These are phyloP conservation scores for Iris pallida DNA, from an alignment of 116 monocot genomes.

Conservation along the genomic window DNA sequence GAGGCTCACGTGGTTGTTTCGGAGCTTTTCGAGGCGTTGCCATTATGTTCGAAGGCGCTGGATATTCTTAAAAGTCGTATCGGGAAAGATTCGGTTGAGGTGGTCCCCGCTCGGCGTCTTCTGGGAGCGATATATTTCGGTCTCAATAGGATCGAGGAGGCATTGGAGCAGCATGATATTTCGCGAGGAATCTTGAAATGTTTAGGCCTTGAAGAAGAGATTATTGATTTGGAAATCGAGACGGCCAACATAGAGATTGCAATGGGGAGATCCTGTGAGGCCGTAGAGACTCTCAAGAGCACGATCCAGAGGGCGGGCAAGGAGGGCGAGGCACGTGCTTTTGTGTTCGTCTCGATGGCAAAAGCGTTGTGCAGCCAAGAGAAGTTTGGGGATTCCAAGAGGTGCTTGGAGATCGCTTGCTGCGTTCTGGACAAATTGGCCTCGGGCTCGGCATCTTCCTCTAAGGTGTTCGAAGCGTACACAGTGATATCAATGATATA, in stretches of 20 bases:
- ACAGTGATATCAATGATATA: slow-evolving; percentile 52
- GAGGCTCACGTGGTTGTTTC: slow-evolving; percentile 32
- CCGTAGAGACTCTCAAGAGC: slow-evolving; percentile 29
- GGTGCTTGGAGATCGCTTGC: slow-evolving; percentile 49
- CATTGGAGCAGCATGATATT: slow-evolving; percentile 37
- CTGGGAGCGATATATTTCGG: slow-evolving; percentile 38
- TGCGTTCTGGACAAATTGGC: slow-evolving; percentile 48
- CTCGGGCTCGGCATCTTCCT: slow-evolving; percentile 5
- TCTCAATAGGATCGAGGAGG: slow-evolving; percentile 31
- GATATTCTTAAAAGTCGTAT: slow-evolving; percentile 18
- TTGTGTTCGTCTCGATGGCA: slow-evolving; percentile 37
- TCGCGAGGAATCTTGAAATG: slow-evolving; percentile 15
- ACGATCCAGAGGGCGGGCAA: slow-evolving; percentile 28
- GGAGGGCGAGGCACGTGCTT: slow-evolving; percentile 40
- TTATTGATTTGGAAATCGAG: slow-evolving; percentile 33
- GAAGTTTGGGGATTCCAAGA: slow-evolving; percentile 38
- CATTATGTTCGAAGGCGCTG: slow-evolving; percentile 33
- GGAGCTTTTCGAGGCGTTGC: slow-evolving; percentile 34
- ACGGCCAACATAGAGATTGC: slow-evolving; percentile 32
- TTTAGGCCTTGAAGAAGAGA: slow-evolving; percentile 21
- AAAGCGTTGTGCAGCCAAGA: slow-evolving; percentile 35
- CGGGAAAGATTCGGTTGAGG: slow-evolving; percentile 34
- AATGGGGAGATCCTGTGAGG: slow-evolving; percentile 37
- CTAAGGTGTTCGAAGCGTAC: slow-evolving; percentile 31
- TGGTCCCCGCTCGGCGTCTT: slow-evolving; percentile 30